Evolutionary conservation across 306 rosid species (phyloP), one percentile per base, ranked within the genome.

Genomic region (Begonia fuchsioides): DNA sequence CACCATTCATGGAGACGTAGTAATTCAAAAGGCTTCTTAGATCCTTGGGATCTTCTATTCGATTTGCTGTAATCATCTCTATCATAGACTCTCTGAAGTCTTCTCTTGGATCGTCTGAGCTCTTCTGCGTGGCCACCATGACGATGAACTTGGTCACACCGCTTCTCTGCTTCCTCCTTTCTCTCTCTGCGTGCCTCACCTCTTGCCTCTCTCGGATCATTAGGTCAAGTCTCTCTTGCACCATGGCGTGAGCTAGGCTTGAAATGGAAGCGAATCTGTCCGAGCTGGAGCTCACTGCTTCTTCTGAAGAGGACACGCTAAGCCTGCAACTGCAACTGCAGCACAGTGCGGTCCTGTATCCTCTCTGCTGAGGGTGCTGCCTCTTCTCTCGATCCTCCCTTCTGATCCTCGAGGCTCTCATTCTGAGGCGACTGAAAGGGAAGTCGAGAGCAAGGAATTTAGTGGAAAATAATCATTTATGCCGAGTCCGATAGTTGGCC

Each of bases 201-300:
- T 85, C 80, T 39, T 58, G 47, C 49, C 65, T 73, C 44, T 83
- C 83, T 69, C 73, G 74, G n/a, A 90, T 85, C 72, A 85, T 71
- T 52, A 84, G 94, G 43, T 81, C 92, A 14, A 90, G 79, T 56
- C 85, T 75, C 65, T 85, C 98, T 63, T 84, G 98, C 51, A 85
- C 95, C 98, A 90, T 90, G 52, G 98, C 98, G 38, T 90, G 94
- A 3, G 95, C 80, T 8, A 85, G 69, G 61, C 81, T 81, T 16
- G 98, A 90, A 13, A 85, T 76, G 2, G 94, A 81, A 0, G 82
- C 73, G 56, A 71, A 79, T 66, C 79, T 66, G 4, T 79, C 76
- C 4, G 93, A 83, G 20, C 45, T 57, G 10, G 83, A 64, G 70
- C 77, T 76, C 67, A 76, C 95, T 32, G 76, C 65, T 72, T 90